Base-by-base conservation (phyloP, 805 yeast genomes). In the Teunomyces tritomae region DNA sequence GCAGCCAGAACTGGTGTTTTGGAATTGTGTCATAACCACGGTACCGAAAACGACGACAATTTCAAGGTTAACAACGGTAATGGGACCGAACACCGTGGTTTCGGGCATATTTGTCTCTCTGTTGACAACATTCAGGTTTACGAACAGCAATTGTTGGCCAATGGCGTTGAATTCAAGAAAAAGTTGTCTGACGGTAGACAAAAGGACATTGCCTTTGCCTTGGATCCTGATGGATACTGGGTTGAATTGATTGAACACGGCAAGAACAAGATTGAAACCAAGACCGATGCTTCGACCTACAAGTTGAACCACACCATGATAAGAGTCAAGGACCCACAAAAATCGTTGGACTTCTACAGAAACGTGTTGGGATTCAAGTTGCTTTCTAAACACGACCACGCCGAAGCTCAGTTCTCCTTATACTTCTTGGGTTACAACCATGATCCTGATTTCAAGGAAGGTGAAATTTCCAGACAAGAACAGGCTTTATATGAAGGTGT, bases 201-300 rank as follows among this genome's bases (percentile, higher is more conserved):
- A 70, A 84, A 83, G 67, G 78, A 89, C 66, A 91, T 94, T 71
- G 98, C 98, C 0, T 94, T 92, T 68, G 96, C 85, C 5, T 78
- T 91, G 57, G 99, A 94, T 61, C 97, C 98, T 5, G 92, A 92
- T 68, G 94, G 94, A 58, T 94, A 94, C 72, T 92, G 99, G 99
- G 80, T 92, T 59, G 99, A 92, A 74, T 71, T 92, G 60, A 80
- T 92, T 56, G 83, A 82, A 59, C 84, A 79, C 56, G 74, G 70
- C 14, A 54, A 71, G 33, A 64, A 67, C 50, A 76, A 78, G 58
- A 51, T 55, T 9, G 78, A 71, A 20, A 71, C 58, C 27, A 63
- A 55, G 26, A 68, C 83, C 16, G 72, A 74, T 49, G 44, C 52
- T 1, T 45, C 65, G 5, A 66, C 76, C 13, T 76, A 78, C 62